Evolutionary conservation across 148 eudicot species (phyloP).

Genomic region (Cornus florida): DNA sequence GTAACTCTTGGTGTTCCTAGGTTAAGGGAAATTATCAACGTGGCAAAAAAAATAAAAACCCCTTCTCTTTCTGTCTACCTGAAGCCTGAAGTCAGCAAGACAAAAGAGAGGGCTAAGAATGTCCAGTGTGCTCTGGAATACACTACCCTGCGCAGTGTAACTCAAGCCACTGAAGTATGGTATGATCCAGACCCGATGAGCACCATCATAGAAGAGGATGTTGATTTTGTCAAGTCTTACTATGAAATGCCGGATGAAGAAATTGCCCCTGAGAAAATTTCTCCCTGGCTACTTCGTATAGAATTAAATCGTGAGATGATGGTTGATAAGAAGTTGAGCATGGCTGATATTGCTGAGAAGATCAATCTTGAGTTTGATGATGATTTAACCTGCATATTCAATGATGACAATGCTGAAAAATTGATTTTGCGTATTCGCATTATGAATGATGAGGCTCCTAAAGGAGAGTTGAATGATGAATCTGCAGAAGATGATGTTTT

Average conservation of each 20-base stretch:
- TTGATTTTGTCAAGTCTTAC: conserved; percentile 91
- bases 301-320: conserved; percentile 97
- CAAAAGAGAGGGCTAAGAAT: conserved; percentile 88
- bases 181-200: conserved; percentile 97
- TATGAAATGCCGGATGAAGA: conserved; percentile 99
- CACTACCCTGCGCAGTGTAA: conserved; percentile 91
- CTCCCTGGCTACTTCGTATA: conserved; percentile 98
- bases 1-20: conserved; percentile 98
- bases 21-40: conserved; percentile 97
- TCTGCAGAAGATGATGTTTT: conserved; percentile 98
- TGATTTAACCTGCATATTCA: conserved; percentile 89
- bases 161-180: conserved; percentile 99
- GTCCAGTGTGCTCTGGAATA: conserved; percentile 96
- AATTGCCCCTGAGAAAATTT: conserved; percentile 85
- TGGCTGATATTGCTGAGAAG: conserved; percentile 98
- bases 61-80: conserved; percentile 92
- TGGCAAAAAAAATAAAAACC: conserved; percentile 95
- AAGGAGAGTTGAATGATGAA: conserved; percentile 83
- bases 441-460: conserved; percentile 94
- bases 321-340: conserved; percentile 96
- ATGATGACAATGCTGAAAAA: conserved; percentile 96
- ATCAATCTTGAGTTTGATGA: conserved; percentile 89
- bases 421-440: conserved; percentile 94
- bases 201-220: conserved; percentile 89
- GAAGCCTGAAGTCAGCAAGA: conserved; percentile 69